Conservation (phyloP, 306 rosid species). For the Cyamopsis tetragonoloba region DNA sequence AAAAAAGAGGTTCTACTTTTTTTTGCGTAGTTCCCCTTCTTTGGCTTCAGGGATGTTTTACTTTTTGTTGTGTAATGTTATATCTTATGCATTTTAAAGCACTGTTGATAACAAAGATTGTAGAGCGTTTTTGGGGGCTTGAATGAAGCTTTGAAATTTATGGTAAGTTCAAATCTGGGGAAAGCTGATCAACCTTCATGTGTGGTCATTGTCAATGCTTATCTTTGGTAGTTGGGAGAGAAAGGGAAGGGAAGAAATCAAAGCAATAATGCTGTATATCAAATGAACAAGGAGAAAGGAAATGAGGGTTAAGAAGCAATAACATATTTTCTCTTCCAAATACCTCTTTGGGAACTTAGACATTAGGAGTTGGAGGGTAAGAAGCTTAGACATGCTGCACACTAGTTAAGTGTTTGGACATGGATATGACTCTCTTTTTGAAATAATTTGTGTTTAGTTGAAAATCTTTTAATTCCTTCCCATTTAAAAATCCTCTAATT, state of each 20-base stretch:
- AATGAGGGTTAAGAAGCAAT: background rate
- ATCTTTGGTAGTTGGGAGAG: background rate
- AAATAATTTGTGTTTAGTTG: background rate
- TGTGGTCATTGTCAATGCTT: background rate
- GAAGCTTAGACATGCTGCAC: too few relatives aligned
- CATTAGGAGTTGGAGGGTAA: too few relatives aligned
- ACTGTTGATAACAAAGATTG: background rate
- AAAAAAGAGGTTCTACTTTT: background rate
- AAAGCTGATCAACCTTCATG: background rate
- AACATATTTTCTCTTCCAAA: too few relatives aligned
- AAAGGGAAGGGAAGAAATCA: background rate
- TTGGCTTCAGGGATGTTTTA: background rate
- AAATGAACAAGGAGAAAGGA: background rate
- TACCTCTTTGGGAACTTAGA: too few relatives aligned
- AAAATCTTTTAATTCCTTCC: background rate
- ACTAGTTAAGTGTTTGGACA: background rate
- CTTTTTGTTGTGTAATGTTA: background rate
- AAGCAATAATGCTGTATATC: background rate
- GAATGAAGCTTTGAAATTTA: background rate
- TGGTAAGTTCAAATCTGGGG: background rate
- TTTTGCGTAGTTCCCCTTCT: background rate
- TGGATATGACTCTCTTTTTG: background rate
- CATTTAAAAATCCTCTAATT: background rate
- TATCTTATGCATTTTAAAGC: background rate
- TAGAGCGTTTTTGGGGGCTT: background rate